These are phyloP conservation scores for Rubia tinctorum DNA, from an alignment of 305 asterid species.

Conservation along the genomic window DNA sequence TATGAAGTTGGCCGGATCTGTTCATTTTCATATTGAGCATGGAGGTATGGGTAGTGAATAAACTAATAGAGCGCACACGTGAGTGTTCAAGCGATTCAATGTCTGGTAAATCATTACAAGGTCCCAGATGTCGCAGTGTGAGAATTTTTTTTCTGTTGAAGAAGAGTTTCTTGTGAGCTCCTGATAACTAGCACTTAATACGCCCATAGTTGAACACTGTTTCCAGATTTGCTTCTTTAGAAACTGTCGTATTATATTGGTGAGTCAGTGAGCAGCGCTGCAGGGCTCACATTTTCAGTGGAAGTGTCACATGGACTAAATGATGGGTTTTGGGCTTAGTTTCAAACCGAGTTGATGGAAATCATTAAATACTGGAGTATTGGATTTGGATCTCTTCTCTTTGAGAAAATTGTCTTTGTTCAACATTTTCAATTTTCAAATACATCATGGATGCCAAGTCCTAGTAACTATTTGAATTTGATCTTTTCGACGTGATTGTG, in stretches of 20 bases:
- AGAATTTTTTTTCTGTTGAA: too few relatives aligned
- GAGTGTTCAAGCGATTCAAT: too few relatives aligned
- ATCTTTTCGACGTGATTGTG: not conserved
- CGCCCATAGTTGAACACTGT: not conserved
- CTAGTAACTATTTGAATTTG: not conserved
- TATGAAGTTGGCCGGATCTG: not conserved
- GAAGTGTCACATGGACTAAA: conserved; percentile 9
- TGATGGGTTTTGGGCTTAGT: not conserved
- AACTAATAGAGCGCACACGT: too few relatives aligned
- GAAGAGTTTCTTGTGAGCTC: too few relatives aligned
- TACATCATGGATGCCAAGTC: not conserved
- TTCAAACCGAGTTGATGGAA: not conserved
- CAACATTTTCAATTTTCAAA: conserved; percentile 2
- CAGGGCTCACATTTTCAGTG: conserved; percentile 2
- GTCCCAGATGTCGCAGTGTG: too few relatives aligned
- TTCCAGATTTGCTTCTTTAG: not conserved
- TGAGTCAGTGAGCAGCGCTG: not conserved
- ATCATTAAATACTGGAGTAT: not conserved
- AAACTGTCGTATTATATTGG: not conserved
- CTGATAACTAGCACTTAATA: too few relatives aligned
- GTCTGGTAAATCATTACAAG: too few relatives aligned
- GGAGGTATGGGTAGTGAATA: too few relatives aligned
- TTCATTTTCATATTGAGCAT: too few relatives aligned
- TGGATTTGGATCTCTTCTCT: not conserved
- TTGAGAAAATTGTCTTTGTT: not conserved